Percentiles rank a stretch among this genome's conserved stretches.
Evolutionary conservation across 2,329 filamentous ascomycete species (phyloP).

Genomic region (Aspergillus ibericus): DNA sequence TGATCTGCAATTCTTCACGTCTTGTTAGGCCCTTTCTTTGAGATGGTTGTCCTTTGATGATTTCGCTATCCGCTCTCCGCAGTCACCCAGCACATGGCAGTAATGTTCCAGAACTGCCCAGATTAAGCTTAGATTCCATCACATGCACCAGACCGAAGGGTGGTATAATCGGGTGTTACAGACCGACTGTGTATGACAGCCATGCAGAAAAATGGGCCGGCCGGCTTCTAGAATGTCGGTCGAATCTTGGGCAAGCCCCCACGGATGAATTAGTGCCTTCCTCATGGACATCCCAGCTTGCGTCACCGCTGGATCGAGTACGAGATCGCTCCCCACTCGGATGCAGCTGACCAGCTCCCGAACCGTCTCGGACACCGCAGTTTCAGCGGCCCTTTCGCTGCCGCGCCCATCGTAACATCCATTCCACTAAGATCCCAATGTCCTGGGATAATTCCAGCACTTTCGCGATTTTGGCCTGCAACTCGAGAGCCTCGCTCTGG

Average conservation of each 20-base stretch:
- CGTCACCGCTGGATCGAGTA: slow-evolving; percentile 2
- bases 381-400: slow-evolving; percentile 26
- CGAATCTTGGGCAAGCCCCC: slow-evolving; percentile 1
- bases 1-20: too few species aligned
- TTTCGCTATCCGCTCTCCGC: background rate
- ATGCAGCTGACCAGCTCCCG: slow-evolving; percentile 3
- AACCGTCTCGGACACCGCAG: background rate
- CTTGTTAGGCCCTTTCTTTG: too few species aligned
- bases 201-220: background rate
- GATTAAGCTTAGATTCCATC: background rate
- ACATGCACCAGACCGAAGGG: background rate
- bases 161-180: background rate
- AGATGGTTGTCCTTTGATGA: too few species aligned
- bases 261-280: background rate
- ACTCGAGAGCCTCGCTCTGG: slow-evolving; percentile 19
- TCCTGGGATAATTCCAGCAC: slow-evolving; percentile 48
- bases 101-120: background rate
- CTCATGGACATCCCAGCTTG: background rate
- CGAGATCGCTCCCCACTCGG: slow-evolving; percentile 10
- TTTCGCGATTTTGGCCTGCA: slow-evolving; percentile 38
- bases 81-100: background rate
- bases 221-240: slow-evolving; percentile 2
- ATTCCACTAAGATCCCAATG: slow-evolving; percentile 46
- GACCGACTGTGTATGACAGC: background rate
- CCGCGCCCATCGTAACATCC: slow-evolving; percentile 40